A percentile compares a stretch with the other conserved stretches of the same genome.
Evolutionary conservation across 192 early-diverging fungal species (phyloP).

Genomic region (Tieghemiomyces parasiticus): DNA sequence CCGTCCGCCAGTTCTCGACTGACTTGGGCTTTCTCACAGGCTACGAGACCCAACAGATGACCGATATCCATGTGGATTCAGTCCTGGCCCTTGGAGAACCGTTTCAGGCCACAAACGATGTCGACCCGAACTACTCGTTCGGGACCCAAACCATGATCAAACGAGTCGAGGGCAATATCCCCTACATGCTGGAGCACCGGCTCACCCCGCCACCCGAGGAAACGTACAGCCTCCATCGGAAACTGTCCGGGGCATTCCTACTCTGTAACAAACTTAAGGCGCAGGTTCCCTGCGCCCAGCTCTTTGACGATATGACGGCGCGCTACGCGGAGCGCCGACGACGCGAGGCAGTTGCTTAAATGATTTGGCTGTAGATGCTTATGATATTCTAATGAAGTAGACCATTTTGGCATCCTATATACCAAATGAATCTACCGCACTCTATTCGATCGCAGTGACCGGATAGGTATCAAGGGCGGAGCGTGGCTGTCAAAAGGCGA

Average conservation of each 20-base stretch:
- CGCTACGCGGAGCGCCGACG: no score
- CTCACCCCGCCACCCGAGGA: constrained; percentile 97
- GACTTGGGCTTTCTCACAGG: constrained; percentile 89
- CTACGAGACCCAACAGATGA: constrained; percentile 77
- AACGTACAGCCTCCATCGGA: constrained; percentile 89
- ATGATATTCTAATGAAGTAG: not conserved
- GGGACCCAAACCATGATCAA: constrained; percentile 65
- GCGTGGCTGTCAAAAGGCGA: not conserved
- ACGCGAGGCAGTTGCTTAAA: no score
- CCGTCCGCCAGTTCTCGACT: constrained; percentile 54
- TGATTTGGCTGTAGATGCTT: not conserved
- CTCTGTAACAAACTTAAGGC: constrained; percentile 71
- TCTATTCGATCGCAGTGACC: not conserved
- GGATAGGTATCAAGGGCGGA: not conserved
- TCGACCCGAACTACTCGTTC: constrained; percentile 26
- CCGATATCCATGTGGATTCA: constrained; percentile 74
- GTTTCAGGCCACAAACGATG: constrained; percentile 49
- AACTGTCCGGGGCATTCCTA: constrained; percentile 84
- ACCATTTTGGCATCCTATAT: not conserved
- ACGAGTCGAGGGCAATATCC: constrained; percentile 75
- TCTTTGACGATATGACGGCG: constrained; percentile 3
- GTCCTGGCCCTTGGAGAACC: constrained; percentile 77
- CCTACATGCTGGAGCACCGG: constrained; percentile 85
- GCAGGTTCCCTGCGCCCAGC: constrained; percentile 20
- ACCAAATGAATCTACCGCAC: not conserved